Conservation (phyloP, 495 filamentous ascomycete genomes). For the Filosporella fistucella region DNA sequence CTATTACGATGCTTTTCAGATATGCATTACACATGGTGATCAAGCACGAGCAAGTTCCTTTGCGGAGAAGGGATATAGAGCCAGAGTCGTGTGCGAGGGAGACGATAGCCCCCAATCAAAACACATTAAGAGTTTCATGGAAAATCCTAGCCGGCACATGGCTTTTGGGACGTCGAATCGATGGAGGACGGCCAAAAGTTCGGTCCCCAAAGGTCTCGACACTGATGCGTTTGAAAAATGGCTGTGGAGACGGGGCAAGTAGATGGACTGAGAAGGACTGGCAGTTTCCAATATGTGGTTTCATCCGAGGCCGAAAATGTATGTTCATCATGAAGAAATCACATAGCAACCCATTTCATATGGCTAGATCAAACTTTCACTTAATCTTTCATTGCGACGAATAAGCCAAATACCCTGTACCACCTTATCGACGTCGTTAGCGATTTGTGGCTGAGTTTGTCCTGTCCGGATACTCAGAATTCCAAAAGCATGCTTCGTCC, state of each 20-base stretch:
- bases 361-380: too few species aligned
- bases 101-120: constrained; percentile 29
- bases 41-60: constrained; percentile 37
- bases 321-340: too few species aligned
- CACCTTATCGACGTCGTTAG: too few species aligned
- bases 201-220: constrained; percentile 26
- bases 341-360: too few species aligned
- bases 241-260: constrained; percentile 39
- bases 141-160: constrained; percentile 27
- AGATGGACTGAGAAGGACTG: too few species aligned
- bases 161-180: constrained; percentile 27
- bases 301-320: too few species aligned
- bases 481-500: too few species aligned
- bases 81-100: constrained; percentile 28
- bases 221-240: constrained; percentile 35
- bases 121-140: constrained; percentile 26
- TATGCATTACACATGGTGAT: constrained; percentile 36
- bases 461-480: too few species aligned
- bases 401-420: too few species aligned
- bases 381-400: too few species aligned
- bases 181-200: constrained; percentile 28
- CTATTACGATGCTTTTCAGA: constrained; percentile 42
- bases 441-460: too few species aligned
- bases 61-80: constrained; percentile 32
- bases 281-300: too few species aligned